Percentiles rank a stretch among this genome's conserved stretches.
Evolutionary conservation across 306 rosid genomes (phyloP).

Genomic region (Bauhinia variegata): DNA sequence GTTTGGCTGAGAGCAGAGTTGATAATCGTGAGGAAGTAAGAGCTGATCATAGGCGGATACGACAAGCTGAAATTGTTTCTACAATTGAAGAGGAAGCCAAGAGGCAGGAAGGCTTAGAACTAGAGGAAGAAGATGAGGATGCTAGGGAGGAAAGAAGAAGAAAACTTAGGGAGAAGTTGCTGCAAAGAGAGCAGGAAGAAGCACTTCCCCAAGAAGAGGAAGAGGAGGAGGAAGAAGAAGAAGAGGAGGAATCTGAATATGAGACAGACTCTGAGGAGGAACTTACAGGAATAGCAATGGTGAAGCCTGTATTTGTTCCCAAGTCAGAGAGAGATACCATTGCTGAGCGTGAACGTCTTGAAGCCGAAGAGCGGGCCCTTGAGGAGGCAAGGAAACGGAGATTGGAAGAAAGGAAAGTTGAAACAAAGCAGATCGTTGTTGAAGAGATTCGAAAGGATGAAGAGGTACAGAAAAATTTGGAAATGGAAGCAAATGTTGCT

Average conservation of each 20-base stretch:
- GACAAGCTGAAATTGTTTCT: slow-evolving; percentile 93
- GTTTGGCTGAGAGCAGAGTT: slow-evolving; percentile 75
- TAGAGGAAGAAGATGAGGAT: slow-evolving; percentile 75
- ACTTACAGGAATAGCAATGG: slow-evolving; percentile 78
- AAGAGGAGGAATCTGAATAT: slow-evolving; percentile 86
- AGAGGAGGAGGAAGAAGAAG: slow-evolving; percentile 71
- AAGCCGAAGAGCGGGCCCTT: slow-evolving; percentile 81
- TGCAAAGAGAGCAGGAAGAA: slow-evolving; percentile 87
- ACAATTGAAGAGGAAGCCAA: slow-evolving; percentile 85
- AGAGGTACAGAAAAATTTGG: slow-evolving; percentile 84
- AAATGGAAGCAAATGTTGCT: slow-evolving; percentile 84
- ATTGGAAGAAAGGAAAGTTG: slow-evolving; percentile 79
- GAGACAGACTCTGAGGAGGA: slow-evolving; percentile 97
- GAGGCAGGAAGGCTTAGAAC: slow-evolving; percentile 85
- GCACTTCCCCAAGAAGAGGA: slow-evolving; percentile 75
- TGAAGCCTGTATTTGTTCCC: slow-evolving; percentile 95
- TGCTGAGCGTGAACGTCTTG: slow-evolving; percentile 91
- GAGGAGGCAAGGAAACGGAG: slow-evolving; percentile 77
- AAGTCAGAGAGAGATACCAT: slow-evolving; percentile 89
- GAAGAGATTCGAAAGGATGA: slow-evolving; percentile 90
- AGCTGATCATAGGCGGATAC: slow-evolving; percentile 88
- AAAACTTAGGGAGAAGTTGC: slow-evolving; percentile 68
- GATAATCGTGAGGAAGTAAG: slow-evolving; percentile 91
- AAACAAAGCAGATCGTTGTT: slow-evolving; percentile 87
- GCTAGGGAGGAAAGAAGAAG: slow-evolving; percentile 85